These are phyloP conservation scores for Sugiyamaella sp. DNA, from an alignment of 1,139 yeast species.

Conservation along the genomic window DNA sequence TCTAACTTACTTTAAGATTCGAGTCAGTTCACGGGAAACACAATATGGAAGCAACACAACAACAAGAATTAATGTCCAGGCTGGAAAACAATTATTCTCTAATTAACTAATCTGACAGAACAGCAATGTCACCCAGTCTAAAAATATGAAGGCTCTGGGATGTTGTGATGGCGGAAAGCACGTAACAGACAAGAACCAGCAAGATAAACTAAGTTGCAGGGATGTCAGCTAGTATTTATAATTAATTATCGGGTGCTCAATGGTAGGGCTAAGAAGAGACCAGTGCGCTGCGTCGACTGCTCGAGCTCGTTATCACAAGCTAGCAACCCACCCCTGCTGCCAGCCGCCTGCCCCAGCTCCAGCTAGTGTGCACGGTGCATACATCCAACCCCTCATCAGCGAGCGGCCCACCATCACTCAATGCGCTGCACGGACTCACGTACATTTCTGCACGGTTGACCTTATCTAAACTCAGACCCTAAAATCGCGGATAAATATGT, in stretches of 20 bases:
- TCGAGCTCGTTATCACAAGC: neutral
- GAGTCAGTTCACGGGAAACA: neutral
- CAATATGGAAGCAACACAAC: neutral
- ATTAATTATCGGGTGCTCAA: neutral
- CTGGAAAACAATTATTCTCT: neutral
- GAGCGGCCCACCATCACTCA: neutral
- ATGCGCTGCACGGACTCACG: neutral
- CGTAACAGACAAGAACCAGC: neutral
- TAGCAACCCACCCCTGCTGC: neutral
- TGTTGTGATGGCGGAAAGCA: neutral
- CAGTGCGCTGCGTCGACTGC: neutral
- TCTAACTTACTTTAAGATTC: neutral
- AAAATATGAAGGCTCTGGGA: neutral
- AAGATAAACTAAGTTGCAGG: neutral
- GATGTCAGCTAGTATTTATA: conserved; percentile 11
- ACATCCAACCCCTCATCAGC: neutral
- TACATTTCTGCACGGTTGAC: neutral
- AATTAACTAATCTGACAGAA: neutral
- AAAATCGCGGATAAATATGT: neutral
- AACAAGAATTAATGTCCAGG: neutral
- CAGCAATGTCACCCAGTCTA: neutral
- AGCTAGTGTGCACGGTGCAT: too few relatives aligned
- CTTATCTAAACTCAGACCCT: neutral
- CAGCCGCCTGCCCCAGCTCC: too few relatives aligned
- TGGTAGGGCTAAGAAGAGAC: neutral